phyloP scores from a whole-genome alignment of 306 rosid genomes.

The Cajanus cajan region DNA sequence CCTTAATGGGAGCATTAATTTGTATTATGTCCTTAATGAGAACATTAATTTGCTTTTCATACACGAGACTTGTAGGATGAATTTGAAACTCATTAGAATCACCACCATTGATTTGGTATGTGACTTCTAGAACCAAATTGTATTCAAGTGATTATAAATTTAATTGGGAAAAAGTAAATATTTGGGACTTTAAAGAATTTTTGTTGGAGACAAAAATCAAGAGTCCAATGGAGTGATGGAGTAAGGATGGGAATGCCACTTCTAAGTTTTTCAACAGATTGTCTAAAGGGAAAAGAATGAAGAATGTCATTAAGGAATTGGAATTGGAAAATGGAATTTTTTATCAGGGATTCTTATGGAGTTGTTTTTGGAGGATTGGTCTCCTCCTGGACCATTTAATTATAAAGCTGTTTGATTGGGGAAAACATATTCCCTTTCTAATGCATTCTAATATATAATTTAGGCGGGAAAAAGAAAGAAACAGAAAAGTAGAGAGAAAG shows the following conservation, averaged over 20 bases:
- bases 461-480: too few relatives aligned
- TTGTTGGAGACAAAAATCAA: not conserved
- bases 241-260: not conserved
- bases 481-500: too few relatives aligned
- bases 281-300: not conserved
- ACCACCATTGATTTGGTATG: slow-evolving; percentile 23
- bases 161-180: not conserved
- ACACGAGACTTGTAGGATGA: not conserved
- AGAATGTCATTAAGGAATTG: not conserved
- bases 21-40: slow-evolving; percentile 14
- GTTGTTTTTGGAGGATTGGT: not conserved
- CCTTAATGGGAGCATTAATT: too few relatives aligned
- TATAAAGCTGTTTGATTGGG: too few relatives aligned
- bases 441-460: too few relatives aligned
- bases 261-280: not conserved
- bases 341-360: not conserved
- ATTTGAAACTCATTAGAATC: slow-evolving; percentile 19
- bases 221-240: not conserved
- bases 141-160: slow-evolving; percentile 16
- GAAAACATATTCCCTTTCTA: too few relatives aligned
- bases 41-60: not conserved
- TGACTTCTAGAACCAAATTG: slow-evolving; percentile 18
- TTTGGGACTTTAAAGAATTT: not conserved
- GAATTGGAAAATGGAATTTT: not conserved
- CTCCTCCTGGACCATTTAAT: too few relatives aligned